phyloP scores from a whole-genome alignment of 2,329 filamentous ascomycete species.

The Fusarium staphyleae region DNA sequence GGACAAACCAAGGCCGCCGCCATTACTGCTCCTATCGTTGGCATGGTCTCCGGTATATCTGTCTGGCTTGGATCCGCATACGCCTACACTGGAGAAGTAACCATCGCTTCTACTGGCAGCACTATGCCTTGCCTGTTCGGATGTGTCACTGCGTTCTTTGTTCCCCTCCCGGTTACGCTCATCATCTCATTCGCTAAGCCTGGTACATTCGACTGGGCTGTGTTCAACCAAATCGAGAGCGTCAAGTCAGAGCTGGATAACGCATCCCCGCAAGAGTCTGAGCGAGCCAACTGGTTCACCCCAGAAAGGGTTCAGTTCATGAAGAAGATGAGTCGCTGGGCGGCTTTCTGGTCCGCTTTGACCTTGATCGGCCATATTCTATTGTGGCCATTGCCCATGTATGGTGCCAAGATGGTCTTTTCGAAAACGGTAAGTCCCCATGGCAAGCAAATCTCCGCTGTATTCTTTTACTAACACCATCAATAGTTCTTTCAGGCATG shows the following conservation, averaged over 20 bases:
- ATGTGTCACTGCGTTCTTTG: constrained; percentile 56
- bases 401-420: constrained; percentile 59
- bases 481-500: constrained; percentile 59
- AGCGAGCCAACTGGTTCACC: constrained; percentile 54
- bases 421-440: no score
- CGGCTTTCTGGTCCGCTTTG: constrained; percentile 49
- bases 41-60: constrained; percentile 57
- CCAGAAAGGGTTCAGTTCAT: no score
- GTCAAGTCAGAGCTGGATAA: constrained; percentile 36
- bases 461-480: no score
- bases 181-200: constrained; percentile 55
- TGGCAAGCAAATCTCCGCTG: no score
- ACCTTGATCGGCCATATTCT: constrained; percentile 63
- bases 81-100: constrained; percentile 55
- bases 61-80: constrained; percentile 61
- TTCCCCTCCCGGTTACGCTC: constrained; percentile 53
- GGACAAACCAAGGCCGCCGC: constrained; percentile 58
- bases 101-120: constrained; percentile 55
- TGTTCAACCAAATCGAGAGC: constrained; percentile 39
- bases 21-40: constrained; percentile 57
- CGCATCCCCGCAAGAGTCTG: constrained; percentile 44
- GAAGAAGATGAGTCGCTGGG: no score
- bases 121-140: constrained; percentile 61
- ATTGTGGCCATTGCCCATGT: constrained; percentile 62
- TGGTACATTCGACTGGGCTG: constrained; percentile 50